A percentile compares a stretch with the other conserved stretches of the same genome.
phyloP scores from a whole-genome alignment of 352 stramenopile species.

The Pythium periplocum region DNA sequence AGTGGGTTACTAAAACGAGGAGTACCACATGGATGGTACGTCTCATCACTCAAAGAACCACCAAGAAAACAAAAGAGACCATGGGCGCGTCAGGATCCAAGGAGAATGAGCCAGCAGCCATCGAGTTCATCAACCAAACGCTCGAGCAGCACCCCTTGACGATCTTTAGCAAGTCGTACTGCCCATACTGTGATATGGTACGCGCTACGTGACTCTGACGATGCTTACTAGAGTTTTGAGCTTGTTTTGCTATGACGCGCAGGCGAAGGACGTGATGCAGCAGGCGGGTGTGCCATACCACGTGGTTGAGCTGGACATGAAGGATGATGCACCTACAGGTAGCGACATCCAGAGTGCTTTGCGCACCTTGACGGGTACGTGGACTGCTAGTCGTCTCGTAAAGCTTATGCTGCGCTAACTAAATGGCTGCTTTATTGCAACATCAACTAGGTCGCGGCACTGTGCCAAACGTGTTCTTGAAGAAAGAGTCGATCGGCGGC shows the following conservation, averaged over 20 bases:
- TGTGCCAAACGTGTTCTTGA: constrained; percentile 97
- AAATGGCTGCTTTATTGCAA: not conserved
- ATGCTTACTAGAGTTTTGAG: not conserved
- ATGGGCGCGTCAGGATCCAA: constrained; percentile 39
- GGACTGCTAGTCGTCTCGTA: not conserved
- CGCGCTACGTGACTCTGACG: constrained; percentile 2
- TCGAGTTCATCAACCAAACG: constrained; percentile 49
- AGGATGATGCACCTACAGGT: constrained; percentile 58
- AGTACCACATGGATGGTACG: not conserved
- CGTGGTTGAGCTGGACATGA: constrained; percentile 62
- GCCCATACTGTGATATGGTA: constrained; percentile 87
- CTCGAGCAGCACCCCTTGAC: constrained; percentile 44
- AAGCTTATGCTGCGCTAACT: not conserved
- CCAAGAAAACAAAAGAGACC: not conserved
- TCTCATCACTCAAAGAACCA: not conserved
- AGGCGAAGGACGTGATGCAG: constrained; percentile 86
- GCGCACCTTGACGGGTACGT: constrained; percentile 71
- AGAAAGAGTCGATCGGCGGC: constrained; percentile 90
- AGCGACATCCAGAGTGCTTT: constrained; percentile 86
- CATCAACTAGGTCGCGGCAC: constrained; percentile 77
- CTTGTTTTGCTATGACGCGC: not conserved
- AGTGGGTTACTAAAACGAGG: not conserved
- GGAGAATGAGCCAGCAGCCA: constrained; percentile 44
- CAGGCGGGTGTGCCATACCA: constrained; percentile 45
- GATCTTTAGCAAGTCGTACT: constrained; percentile 94